These are phyloP conservation scores for Tuber magnatum DNA, from an alignment of 495 filamentous ascomycete species.

Conservation along the genomic window DNA sequence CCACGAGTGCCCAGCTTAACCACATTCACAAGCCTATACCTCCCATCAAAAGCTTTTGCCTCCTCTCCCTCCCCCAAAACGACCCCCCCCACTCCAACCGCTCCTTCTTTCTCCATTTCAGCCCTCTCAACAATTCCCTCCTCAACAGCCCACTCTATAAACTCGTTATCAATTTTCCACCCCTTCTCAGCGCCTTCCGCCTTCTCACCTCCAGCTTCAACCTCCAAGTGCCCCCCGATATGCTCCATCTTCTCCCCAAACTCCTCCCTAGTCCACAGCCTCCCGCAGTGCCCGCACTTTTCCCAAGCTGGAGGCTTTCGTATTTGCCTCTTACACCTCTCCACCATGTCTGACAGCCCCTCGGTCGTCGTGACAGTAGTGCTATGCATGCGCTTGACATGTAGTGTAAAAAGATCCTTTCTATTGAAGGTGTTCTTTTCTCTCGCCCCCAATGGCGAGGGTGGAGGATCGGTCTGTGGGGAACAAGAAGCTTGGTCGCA, in stretches of 20 bases:
- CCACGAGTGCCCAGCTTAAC: neutral
- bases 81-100: neutral
- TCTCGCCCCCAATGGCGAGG: conserved; percentile 37
- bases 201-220: neutral
- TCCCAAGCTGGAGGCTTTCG: neutral
- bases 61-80: neutral
- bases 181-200: conserved; percentile 41
- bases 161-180: conserved; percentile 49
- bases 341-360: neutral
- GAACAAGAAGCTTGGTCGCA: conserved; percentile 62
- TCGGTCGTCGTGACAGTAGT: conserved; percentile 45
- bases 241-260: neutral
- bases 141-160: conserved; percentile 53
- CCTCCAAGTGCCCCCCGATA: neutral
- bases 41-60: neutral
- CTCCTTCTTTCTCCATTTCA: conserved; percentile 22
- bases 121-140: conserved; percentile 53
- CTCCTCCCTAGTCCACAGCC: neutral
- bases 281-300: neutral
- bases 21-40: neutral
- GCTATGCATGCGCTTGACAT: conserved; percentile 77
- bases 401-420: conserved; percentile 86
- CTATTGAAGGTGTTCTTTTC: conserved; percentile 68
- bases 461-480: neutral
- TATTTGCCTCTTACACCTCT: neutral